Conservation (phyloP, 1,139 yeast species). For the Yamadazyma kanchanaburiensis region DNA sequence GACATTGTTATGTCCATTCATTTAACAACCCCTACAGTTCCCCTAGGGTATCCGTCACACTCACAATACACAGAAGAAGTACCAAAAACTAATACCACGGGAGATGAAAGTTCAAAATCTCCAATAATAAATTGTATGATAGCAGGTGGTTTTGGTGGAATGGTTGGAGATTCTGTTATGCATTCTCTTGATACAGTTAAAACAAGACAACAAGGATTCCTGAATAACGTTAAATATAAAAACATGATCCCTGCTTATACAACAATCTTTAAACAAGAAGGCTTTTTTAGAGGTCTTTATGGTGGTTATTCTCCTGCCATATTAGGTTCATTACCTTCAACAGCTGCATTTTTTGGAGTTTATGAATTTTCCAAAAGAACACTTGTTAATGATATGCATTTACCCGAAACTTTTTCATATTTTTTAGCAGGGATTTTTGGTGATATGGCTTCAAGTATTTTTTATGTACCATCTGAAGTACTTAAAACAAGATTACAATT, state of each 20-base stretch:
- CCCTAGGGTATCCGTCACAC: slow-evolving; percentile 32
- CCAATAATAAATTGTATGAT: slow-evolving; percentile 65
- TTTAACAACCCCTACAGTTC: slow-evolving; percentile 42
- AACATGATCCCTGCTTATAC: slow-evolving; percentile 66
- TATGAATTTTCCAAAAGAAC: slow-evolving; percentile 78
- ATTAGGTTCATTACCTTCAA: slow-evolving; percentile 88
- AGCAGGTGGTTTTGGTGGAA: slow-evolving; percentile 96
- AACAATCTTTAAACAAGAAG: slow-evolving; percentile 78
- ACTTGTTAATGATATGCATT: slow-evolving; percentile 58
- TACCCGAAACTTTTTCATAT: slow-evolving; percentile 79
- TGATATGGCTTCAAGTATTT: slow-evolving; percentile 84
- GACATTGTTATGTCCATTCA: slow-evolving; percentile 25
- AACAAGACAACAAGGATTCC: slow-evolving; percentile 94
- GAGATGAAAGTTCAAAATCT: slow-evolving; percentile 14
- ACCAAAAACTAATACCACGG: background rate
- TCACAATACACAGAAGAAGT: slow-evolving; percentile 11
- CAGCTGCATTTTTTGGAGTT: slow-evolving; percentile 88
- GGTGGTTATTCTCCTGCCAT: slow-evolving; percentile 93
- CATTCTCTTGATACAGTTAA: slow-evolving; percentile 95
- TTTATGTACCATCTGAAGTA: slow-evolving; percentile 98
- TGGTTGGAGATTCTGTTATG: slow-evolving; percentile 89
- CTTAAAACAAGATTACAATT: slow-evolving; percentile 87
- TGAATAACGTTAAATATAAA: slow-evolving; percentile 61
- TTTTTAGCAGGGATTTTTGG: slow-evolving; percentile 86
- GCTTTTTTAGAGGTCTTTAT: slow-evolving; percentile 77